phyloP scores from a whole-genome alignment of 805 yeast species.

The Metschnikowia cerradonensis region DNA sequence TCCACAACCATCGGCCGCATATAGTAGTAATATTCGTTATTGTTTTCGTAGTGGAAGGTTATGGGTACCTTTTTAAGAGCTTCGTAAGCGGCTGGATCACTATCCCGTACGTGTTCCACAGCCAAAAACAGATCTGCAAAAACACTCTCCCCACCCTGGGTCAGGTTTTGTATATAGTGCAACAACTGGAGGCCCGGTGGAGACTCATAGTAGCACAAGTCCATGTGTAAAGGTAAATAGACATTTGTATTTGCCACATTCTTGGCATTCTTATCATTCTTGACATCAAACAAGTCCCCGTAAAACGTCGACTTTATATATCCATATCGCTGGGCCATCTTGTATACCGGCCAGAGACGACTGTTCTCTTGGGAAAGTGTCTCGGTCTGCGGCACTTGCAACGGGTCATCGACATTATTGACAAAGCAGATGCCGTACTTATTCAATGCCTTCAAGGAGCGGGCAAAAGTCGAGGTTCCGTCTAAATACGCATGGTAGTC shows the following conservation, averaged over 20 bases:
- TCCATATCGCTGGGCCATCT: slow-evolving; percentile 52
- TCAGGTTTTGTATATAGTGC: slow-evolving; percentile 53
- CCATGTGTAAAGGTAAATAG: slow-evolving; percentile 73
- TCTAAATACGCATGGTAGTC: slow-evolving; percentile 39
- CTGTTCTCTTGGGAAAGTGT: slow-evolving; percentile 41
- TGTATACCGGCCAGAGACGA: slow-evolving; percentile 35
- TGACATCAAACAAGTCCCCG: slow-evolving; percentile 68
- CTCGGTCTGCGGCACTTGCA: slow-evolving; percentile 21
- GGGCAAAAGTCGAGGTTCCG: slow-evolving; percentile 27
- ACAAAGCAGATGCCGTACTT: slow-evolving; percentile 55
- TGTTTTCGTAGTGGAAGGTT: slow-evolving; percentile 64
- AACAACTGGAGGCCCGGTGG: slow-evolving; percentile 77
- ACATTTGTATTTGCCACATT: slow-evolving; percentile 68
- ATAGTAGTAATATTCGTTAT: slow-evolving; percentile 57
- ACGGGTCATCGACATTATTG: slow-evolving; percentile 47
- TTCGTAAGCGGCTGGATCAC: slow-evolving; percentile 58
- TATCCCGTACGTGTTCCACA: slow-evolving; percentile 49
- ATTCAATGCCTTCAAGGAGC: slow-evolving; percentile 45
- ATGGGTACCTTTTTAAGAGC: slow-evolving; percentile 62
- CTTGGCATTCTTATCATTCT: slow-evolving; percentile 34
- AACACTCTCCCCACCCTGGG: slow-evolving; percentile 62
- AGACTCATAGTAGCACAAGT: slow-evolving; percentile 68
- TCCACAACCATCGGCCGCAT: slow-evolving; percentile 62
- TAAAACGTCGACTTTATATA: slow-evolving; percentile 68
- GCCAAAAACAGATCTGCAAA: slow-evolving; percentile 71